Evolutionary conservation across 164 flowering plant species (phyloP).

Genomic region (Hamamelis virginiana): DNA sequence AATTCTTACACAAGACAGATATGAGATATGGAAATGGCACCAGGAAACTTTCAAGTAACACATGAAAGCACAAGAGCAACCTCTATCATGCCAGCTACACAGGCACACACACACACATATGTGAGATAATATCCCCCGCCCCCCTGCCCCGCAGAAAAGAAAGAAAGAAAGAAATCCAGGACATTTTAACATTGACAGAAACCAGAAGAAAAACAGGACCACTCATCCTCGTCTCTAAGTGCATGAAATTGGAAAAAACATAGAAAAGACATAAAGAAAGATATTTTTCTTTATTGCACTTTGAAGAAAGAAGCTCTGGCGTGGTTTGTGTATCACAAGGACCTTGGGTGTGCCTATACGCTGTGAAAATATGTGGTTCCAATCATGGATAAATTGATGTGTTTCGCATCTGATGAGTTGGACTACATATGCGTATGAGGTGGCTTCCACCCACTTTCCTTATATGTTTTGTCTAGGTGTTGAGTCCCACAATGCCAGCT

Average conservation of each 20-base stretch:
- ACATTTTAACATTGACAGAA: background rate
- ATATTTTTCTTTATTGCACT: constrained; percentile 3
- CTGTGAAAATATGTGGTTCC: no score
- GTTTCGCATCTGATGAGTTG: constrained; percentile 13
- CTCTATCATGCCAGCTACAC: background rate
- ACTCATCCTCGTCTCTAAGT: background rate
- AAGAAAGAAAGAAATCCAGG: background rate
- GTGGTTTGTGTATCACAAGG: background rate
- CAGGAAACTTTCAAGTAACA: background rate
- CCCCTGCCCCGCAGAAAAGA: no score
- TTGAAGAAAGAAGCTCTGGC: constrained; percentile 8
- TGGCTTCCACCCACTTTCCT: constrained; percentile 20
- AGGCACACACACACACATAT: background rate
- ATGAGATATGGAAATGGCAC: no score
- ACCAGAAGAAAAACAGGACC: background rate
- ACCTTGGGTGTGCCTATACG: no score
- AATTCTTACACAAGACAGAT: no score
- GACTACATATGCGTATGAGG: constrained; percentile 13
- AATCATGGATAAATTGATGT: constrained; percentile 12
- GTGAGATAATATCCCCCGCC: background rate
- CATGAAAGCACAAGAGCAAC: background rate
- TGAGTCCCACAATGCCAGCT: no score
- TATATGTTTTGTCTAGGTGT: background rate
- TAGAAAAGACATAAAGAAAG: background rate
- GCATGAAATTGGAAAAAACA: constrained; percentile 3